Conservation (phyloP, 1,284 basidiomycete genomes). For the Cutaneotrichosporon curvatum region DNA sequence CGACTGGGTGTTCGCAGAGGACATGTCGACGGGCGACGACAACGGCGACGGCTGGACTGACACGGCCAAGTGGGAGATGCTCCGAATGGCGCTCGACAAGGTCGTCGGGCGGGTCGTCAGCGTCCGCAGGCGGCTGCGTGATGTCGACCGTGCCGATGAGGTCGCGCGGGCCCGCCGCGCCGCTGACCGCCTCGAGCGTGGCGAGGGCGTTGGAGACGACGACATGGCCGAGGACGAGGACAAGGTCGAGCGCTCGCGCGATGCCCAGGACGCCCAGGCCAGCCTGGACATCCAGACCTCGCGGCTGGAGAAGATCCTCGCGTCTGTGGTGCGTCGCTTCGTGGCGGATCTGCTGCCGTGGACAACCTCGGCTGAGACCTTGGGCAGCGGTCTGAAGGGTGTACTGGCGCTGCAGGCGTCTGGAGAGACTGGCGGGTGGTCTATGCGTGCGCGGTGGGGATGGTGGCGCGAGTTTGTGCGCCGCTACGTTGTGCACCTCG, state of each 20-base stretch:
- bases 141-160: slow-evolving; percentile 76
- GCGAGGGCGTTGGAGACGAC: slow-evolving; percentile 35
- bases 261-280: slow-evolving; percentile 35
- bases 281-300: slow-evolving; percentile 33
- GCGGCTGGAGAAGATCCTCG: slow-evolving; percentile 33
- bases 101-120: slow-evolving; percentile 75
- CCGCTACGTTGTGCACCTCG: slow-evolving; percentile 26
- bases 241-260: slow-evolving; percentile 29
- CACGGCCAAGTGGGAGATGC: slow-evolving; percentile 71
- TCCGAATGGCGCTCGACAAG: slow-evolving; percentile 72
- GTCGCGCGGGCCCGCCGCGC: slow-evolving; percentile 69
- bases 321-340: slow-evolving; percentile 32
- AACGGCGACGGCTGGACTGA: slow-evolving; percentile 47
- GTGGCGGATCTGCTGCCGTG: slow-evolving; percentile 29
- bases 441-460: slow-evolving; percentile 32
- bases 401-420: slow-evolving; percentile 33
- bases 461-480: slow-evolving; percentile 45
- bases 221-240: slow-evolving; percentile 17
- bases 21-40: slow-evolving; percentile 40
- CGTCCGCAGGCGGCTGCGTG: slow-evolving; percentile 63
- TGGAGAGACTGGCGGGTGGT: slow-evolving; percentile 36
- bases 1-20: slow-evolving; percentile 64
- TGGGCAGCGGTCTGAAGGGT: slow-evolving; percentile 29
- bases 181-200: slow-evolving; percentile 35
- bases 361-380: slow-evolving; percentile 7